Base-by-base conservation (phyloP, 2,329 filamentous ascomycete species). In the Fusarium vanettenii region DNA sequence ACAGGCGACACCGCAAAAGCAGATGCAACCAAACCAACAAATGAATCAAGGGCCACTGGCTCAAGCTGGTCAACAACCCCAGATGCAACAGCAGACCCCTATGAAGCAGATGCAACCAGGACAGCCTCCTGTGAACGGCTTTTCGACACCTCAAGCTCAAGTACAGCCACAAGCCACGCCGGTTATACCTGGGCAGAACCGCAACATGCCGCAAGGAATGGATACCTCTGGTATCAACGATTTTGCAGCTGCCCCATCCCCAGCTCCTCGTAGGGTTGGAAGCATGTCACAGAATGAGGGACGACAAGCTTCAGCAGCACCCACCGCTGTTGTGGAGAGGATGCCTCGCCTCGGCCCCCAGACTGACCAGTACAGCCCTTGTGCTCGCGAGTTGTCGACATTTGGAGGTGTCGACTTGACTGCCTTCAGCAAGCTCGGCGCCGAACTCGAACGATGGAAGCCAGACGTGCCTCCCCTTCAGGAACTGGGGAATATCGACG, bases 401-500 rank as follows among this genome's bases (percentile, higher is more conserved):
- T 92, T 92, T 82, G 95, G 95, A 10, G 94, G 95, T 1, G 88
- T 96, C 68, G 90, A 94, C 68, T 85, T 95, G 14, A 86, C 90
- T 41, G 89, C 92, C 6, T 86, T 94, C 25, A 87, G 87, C 64
- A 89, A 90, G 60, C 82, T 95, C 60, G 92, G 93, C 6, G 87
- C 89, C 37, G 91, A 94, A 56, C 87, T 98, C 41, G 86, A 91
- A 60, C 87, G 88, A 52, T 87, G 91, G 78, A 94, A 92, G 78
- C 95, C 95, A 0, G 92, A 94, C 66, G 88, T 95, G 41, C 96
- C 97, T 0, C 86, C 87, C 3, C 87, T 95, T 20, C 86, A 89
- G 25, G 95, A 98, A 77, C 88, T 98, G 62, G 97, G 96, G 10
- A 89, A 95, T 22, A 94, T 98, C 73, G 96, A 99, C 79, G 92